Base-by-base conservation (phyloP, 2,329 filamentous ascomycete genomes). In the Apiospora malaysiana region DNA sequence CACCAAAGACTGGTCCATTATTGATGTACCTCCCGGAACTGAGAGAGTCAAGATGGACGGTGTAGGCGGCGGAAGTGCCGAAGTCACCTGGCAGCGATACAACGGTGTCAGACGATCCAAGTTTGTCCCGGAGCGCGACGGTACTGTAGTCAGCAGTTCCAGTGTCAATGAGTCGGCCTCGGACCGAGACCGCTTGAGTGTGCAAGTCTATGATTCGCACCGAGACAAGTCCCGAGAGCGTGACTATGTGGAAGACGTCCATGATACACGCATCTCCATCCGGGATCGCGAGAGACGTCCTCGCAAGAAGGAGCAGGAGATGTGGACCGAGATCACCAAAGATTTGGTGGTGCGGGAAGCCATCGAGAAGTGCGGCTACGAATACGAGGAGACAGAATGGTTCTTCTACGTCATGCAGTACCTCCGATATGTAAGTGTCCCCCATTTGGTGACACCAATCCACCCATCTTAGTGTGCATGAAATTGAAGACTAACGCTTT, bases 261-360 rank as follows among this genome's bases (percentile, higher is more conserved):
- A 84, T 23, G 89, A 91, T 73, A 83, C 83, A 73, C 84, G 81
- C 73, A 83, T 84, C 74, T 75, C 77, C 27, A 80, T 82, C 70
- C 82, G 81, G 77, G 71, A 82, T 77, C 69, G 76, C 4, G 71
- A 82, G 76, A 69, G 76, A 5, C 68, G 68, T 21, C 77, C 82
- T 21, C 79, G 80, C 18, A 80, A 84, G 27, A 86, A 85, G 68
- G 83, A 87, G 43, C 87, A 88, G 70, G 90, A 92, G 72, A 93
- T 97, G 85, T 98, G 95, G 95, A 99, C 96, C 0, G 96, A 98
- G 82, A 94, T 99, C 76, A 97, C 95, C 65, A 97, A 97, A 83
- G 95, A 97, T 75, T 83, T 98, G 46, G 94, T 98, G 21, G 87
- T 92, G 71, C 90, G 92, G 69, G 94, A 98, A 79, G 96, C 96